A percentile compares a stretch with the other conserved stretches of the same genome.
Conservation (phyloP, 2,329 filamentous ascomycete genomes). For the Ophiosphaerella narmari region DNA sequence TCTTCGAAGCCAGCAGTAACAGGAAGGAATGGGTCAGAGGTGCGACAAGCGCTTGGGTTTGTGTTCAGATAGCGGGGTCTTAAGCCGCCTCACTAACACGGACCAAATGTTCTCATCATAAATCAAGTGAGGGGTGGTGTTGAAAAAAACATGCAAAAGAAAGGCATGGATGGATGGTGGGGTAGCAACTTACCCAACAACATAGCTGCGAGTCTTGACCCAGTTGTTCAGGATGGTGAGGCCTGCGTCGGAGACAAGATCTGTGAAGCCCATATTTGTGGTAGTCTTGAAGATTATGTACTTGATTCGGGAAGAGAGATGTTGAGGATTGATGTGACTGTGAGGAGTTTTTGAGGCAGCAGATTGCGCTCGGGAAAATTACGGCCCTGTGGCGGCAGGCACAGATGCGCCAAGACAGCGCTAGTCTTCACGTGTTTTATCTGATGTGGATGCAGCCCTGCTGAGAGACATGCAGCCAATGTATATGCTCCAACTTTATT, state of each 20-base stretch:
- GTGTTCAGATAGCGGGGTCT: conserved; percentile 85
- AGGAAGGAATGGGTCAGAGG: conserved; percentile 60
- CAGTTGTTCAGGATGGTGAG: conserved; percentile 72
- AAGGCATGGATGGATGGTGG: conserved; percentile 23
- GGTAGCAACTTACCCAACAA: conserved; percentile 72
- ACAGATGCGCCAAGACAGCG: conserved; percentile 10
- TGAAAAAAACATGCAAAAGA: conserved; percentile 19
- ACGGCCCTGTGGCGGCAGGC: neutral
- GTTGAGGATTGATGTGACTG: conserved; percentile 17
- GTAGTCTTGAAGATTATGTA: conserved; percentile 14
- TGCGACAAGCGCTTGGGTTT: conserved; percentile 75
- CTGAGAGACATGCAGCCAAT: too few relatives aligned
- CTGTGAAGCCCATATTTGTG: conserved; percentile 70
- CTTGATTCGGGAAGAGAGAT: conserved; percentile 10
- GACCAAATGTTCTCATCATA: conserved; percentile 90
- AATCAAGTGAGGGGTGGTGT: conserved; percentile 35
- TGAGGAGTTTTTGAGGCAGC: conserved; percentile 25
- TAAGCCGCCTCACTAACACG: conserved; percentile 95
- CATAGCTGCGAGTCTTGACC: conserved; percentile 77
- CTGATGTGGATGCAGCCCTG: neutral
- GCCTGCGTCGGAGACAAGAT: conserved; percentile 69
- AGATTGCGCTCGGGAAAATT: conserved; percentile 24
- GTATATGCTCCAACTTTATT: neutral
- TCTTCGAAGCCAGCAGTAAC: conserved; percentile 15
- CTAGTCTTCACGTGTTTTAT: conserved; percentile 17